Conservation (phyloP, 1,284 basidiomycete genomes). For the Puccinia horiana region DNA sequence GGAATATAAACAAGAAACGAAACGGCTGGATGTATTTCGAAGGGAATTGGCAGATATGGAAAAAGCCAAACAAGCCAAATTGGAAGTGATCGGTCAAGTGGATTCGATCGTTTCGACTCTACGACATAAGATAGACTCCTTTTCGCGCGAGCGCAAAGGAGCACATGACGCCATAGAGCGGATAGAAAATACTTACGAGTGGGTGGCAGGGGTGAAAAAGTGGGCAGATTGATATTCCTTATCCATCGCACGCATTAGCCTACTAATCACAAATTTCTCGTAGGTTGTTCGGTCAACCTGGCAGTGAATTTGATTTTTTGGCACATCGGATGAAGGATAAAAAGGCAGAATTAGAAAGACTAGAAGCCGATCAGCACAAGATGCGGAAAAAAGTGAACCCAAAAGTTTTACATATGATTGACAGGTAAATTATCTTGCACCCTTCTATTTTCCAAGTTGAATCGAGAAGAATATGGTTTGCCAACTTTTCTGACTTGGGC, state of each 20-base stretch:
- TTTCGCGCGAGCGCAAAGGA: conserved; percentile 61
- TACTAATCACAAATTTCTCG: neutral
- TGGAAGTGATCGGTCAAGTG: conserved; percentile 70
- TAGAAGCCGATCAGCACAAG: conserved; percentile 77
- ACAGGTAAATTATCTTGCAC: conserved; percentile 66
- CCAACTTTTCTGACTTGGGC: neutral
- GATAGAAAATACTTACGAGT: conserved; percentile 79
- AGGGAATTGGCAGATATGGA: conserved; percentile 82
- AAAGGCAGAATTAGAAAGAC: conserved; percentile 70
- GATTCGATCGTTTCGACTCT: conserved; percentile 70
- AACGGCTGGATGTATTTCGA: conserved; percentile 82
- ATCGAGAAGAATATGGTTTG: neutral
- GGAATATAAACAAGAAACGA: conserved; percentile 77
- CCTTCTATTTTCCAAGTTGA: neutral
- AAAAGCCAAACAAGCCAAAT: conserved; percentile 76
- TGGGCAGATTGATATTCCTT: conserved; percentile 61
- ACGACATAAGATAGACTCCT: conserved; percentile 63
- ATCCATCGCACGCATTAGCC: neutral
- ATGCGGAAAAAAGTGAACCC: conserved; percentile 95
- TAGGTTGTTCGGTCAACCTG: conserved; percentile 75
- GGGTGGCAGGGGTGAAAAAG: conserved; percentile 85
- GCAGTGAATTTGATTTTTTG: conserved; percentile 80
- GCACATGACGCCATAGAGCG: conserved; percentile 56
- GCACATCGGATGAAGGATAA: conserved; percentile 70
- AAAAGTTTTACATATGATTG: conserved; percentile 94